Base-by-base conservation (phyloP, 805 yeast genomes). In the Myxozyma vanderwaltii region DNA sequence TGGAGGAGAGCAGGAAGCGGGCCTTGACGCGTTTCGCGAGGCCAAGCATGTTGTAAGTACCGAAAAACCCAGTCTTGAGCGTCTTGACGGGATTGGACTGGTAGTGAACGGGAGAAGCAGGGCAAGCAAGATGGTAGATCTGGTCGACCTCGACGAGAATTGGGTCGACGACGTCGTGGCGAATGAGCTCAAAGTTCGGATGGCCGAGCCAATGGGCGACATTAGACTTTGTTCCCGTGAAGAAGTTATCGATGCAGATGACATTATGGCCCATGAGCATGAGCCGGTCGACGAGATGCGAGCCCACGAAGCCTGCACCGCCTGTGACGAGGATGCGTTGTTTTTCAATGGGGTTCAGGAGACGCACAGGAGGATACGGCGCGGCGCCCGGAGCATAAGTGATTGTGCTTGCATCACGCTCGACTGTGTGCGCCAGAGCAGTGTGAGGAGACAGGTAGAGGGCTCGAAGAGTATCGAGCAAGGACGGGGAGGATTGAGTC, bases 221-320 rank as follows among this genome's bases (percentile, higher is more conserved):
- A 33, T 68, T 68, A 17, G 66, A 41, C 41, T 63, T 64, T 4
- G 70, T 62, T 38, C 70, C 69, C 15, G 70, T 68, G 53, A 63
- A 65, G 52, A 68, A 68, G 60, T 68, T 68, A 52, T 68, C 70
- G 29, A 68, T 47, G 41, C 70, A 69, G 24, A 68, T 68, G 21
- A 68, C 70, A 13, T 59, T 59, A 39, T 68, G 70, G 21, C 70
- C 70, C 61, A 63, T 53, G n/a, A 68, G 61, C 70, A 68, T 68
- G 39, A 68, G 57, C 23, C 70, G 36, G 59, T 68, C 70, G 23
- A 68, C 68, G 17, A 68, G 57, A 61, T 68, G 70, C 29, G 69
- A 66, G 27, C 70, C 70, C 23, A 68, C 70, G 47, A 68, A 68
- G 15, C 70, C 70, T 13, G 70, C 70, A 2, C 70, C 70, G 8